Evolutionary conservation across 352 stramenopile genomes (phyloP).

Genomic region (Phytophthora tubulina): DNA sequence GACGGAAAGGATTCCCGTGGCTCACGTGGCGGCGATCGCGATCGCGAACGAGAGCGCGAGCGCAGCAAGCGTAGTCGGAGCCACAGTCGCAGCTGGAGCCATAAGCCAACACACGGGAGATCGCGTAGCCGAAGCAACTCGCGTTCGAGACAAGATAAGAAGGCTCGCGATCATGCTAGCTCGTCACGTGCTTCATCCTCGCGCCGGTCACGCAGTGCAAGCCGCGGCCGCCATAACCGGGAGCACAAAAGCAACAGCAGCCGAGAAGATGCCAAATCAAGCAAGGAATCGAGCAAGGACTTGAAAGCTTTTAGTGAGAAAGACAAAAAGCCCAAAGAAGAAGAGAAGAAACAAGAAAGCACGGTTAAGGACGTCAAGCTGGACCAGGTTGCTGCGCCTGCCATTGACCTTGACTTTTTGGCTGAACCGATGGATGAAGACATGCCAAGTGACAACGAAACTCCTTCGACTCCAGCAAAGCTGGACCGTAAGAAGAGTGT

Average conservation of each 20-base stretch:
- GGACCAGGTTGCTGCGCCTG: conserved; percentile 79
- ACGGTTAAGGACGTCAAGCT: conserved; percentile 79
- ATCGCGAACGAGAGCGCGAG: conserved; percentile 39
- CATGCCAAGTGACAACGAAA: conserved; percentile 52
- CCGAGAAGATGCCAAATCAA: conserved; percentile 28
- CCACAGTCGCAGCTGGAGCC: conserved; percentile 53
- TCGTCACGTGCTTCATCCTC: conserved; percentile 40
- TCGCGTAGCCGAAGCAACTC: conserved; percentile 68
- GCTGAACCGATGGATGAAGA: conserved; percentile 59
- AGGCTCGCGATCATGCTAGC: conserved; percentile 46
- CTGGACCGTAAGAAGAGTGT: conserved; percentile 40
- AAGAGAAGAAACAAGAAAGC: conserved; percentile 48
- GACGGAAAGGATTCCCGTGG: conserved; percentile 43
- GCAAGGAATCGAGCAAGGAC: conserved; percentile 33
- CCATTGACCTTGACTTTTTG: conserved; percentile 89
- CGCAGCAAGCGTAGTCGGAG: conserved; percentile 50
- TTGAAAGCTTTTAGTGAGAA: conserved; percentile 41
- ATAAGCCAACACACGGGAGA: conserved; percentile 38
- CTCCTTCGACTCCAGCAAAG: conserved; percentile 28
- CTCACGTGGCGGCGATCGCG: conserved; percentile 41
- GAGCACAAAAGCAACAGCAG: conserved; percentile 40
- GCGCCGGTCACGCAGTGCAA: conserved; percentile 60
- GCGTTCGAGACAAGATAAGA: conserved; percentile 48
- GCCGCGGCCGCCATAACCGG: conserved; percentile 48
- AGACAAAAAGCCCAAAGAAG: conserved; percentile 43